Evolutionary conservation across 106 monocot species (phyloP).

Genomic region (Alisma plantagoaquatica): DNA sequence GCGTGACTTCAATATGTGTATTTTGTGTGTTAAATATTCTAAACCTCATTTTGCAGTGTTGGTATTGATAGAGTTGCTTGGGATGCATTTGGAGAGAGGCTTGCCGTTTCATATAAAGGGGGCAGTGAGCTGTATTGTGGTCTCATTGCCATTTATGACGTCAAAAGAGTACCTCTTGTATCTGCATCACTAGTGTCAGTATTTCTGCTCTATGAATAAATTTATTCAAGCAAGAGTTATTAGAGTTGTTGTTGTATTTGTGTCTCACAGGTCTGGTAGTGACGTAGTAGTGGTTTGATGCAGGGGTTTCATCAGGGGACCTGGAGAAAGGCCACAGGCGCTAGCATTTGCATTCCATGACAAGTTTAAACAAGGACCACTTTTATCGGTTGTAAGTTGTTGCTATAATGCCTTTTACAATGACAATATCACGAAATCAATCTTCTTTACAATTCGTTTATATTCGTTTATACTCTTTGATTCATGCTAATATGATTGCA

Average conservation of each 20-base stretch:
- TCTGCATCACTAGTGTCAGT: conserved; percentile 86
- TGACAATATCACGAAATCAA: background rate
- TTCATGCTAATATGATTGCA: conserved; percentile 15
- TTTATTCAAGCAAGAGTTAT: too few species aligned
- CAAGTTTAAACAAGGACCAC: conserved; percentile 81
- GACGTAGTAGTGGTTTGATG: too few species aligned
- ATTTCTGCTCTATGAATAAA: too few species aligned
- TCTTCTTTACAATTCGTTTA: background rate
- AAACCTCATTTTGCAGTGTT: too few species aligned
- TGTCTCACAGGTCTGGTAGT: too few species aligned
- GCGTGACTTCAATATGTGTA: too few species aligned
- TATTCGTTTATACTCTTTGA: background rate
- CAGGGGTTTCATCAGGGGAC: conserved; percentile 86
- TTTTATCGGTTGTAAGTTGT: conserved; percentile 94
- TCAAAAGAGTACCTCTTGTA: conserved; percentile 61
- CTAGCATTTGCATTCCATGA: conserved; percentile 80
- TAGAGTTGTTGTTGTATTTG: too few species aligned
- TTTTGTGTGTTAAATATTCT: too few species aligned
- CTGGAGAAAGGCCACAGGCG: conserved; percentile 74
- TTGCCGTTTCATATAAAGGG: conserved; percentile 77
- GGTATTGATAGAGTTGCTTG: conserved; percentile 86
- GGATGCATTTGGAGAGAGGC: conserved; percentile 83
- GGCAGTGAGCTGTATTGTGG: conserved; percentile 65
- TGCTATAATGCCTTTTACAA: background rate
- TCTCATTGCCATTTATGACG: conserved; percentile 87